Conservation (phyloP, 2,329 filamentous ascomycete genomes). For the Cladosporium sp. region DNA sequence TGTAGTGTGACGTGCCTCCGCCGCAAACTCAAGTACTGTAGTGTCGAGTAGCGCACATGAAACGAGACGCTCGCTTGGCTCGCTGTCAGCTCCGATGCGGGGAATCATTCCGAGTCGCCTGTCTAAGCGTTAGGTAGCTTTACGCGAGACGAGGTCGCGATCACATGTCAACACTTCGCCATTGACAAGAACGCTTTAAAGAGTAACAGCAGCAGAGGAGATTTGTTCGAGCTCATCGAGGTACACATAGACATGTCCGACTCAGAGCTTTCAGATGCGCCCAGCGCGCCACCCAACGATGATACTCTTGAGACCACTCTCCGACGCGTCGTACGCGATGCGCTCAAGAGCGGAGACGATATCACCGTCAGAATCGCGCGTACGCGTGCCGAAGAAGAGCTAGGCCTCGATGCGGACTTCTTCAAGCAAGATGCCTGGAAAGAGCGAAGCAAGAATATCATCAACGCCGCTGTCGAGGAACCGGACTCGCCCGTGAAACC, state of each 20-base stretch:
- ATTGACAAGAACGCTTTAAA: not conserved
- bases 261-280: conserved; percentile 25
- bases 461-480: conserved; percentile 52
- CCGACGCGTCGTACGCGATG: conserved; percentile 41
- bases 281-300: conserved; percentile 25
- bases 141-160: not conserved
- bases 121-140: not conserved
- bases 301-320: conserved; percentile 42
- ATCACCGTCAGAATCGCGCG: conserved; percentile 61
- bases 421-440: conserved; percentile 61
- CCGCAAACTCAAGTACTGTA: not conserved
- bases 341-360: conserved; percentile 46
- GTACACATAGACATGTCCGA: conserved; percentile 27
- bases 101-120: not conserved
- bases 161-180: not conserved
- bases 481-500: conserved; percentile 25
- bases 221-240: not conserved
- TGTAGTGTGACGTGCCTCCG: conserved; percentile 5
- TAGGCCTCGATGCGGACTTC: conserved; percentile 55
- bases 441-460: conserved; percentile 52
- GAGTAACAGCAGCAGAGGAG: no score
- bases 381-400: conserved; percentile 50
- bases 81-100: not conserved
- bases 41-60: not conserved
- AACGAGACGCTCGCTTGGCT: not conserved